phyloP scores from a whole-genome alignment of 2,329 filamentous ascomycete species.

The Pyrenophora seminiperda region DNA sequence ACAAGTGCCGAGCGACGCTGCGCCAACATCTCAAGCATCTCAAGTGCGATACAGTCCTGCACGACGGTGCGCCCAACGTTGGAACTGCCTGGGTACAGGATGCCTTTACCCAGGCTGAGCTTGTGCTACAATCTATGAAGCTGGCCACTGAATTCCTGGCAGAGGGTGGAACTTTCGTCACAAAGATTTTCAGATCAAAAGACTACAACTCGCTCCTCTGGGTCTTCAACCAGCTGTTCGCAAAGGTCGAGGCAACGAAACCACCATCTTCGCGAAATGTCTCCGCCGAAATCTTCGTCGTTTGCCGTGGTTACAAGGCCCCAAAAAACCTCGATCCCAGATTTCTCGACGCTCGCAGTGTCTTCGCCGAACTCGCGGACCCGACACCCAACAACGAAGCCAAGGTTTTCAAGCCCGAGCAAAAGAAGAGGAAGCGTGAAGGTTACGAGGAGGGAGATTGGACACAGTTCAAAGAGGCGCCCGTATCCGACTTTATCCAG shows the following conservation, averaged over 20 bases:
- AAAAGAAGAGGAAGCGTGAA: constrained; percentile 96
- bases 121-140: constrained; percentile 88
- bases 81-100: constrained; percentile 98
- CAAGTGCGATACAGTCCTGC: constrained; percentile 94
- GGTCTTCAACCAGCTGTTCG: constrained; percentile 97
- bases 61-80: constrained; percentile 97
- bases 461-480: constrained; percentile 85
- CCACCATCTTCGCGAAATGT: constrained; percentile 95
- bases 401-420: constrained; percentile 95
- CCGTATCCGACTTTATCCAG: constrained; percentile 92
- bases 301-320: constrained; percentile 92
- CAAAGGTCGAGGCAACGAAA: constrained; percentile 95
- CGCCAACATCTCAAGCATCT: constrained; percentile 89
- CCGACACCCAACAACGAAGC: constrained; percentile 93
- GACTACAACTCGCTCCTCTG: constrained; percentile 95
- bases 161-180: constrained; percentile 82
- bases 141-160: constrained; percentile 90
- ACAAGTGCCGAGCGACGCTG: constrained; percentile 91
- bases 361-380: constrained; percentile 89
- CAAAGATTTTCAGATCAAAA: constrained; percentile 96
- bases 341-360: constrained; percentile 84
- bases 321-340: constrained; percentile 91
- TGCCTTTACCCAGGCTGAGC: constrained; percentile 94
- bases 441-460: constrained; percentile 98
- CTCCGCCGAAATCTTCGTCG: constrained; percentile 97